phyloP scores from a whole-genome alignment of 345 rosid genomes.

The Anastatica hierochuntica region DNA sequence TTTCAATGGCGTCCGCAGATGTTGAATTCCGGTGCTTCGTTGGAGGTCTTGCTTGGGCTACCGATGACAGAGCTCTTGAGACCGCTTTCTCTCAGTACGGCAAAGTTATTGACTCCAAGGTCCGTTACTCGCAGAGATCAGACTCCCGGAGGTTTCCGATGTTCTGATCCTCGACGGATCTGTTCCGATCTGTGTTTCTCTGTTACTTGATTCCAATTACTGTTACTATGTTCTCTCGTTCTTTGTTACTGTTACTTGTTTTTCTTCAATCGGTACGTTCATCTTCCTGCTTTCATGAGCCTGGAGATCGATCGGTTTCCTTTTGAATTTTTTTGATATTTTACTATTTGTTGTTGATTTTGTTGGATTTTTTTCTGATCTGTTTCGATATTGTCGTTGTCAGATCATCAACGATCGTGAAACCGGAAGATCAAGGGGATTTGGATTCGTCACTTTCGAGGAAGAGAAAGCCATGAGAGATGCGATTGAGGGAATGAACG shows the following conservation, averaged over 20 bases:
- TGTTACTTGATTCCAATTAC: slow-evolving; percentile 57
- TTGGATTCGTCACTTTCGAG: slow-evolving; percentile 78
- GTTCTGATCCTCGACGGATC: slow-evolving; percentile 27
- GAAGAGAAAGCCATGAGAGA: slow-evolving; percentile 82
- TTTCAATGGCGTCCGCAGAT: slow-evolving; percentile 53
- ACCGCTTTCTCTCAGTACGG: slow-evolving; percentile 60
- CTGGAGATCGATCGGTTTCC: slow-evolving; percentile 67
- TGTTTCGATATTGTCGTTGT: background rate
- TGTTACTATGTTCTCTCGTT: slow-evolving; percentile 31
- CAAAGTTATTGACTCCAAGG: slow-evolving; percentile 93
- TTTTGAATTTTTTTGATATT: background rate
- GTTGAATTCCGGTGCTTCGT: slow-evolving; percentile 80
- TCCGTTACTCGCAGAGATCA: slow-evolving; percentile 55
- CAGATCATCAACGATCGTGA: slow-evolving; percentile 84
- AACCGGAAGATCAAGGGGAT: slow-evolving; percentile 84
- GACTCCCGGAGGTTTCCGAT: slow-evolving; percentile 26
- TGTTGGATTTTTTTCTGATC: background rate
- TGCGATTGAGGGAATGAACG: slow-evolving; percentile 89
- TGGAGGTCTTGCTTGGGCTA: slow-evolving; percentile 96
- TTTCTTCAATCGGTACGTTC: slow-evolving; percentile 96
- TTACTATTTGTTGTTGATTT: background rate
- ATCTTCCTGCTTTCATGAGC: slow-evolving; percentile 54
- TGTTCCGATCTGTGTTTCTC: slow-evolving; percentile 37
- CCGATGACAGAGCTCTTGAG: slow-evolving; percentile 50
- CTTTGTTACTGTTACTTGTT: slow-evolving; percentile 63